Evolutionary conservation across 164 flowering plant genomes (phyloP), one percentile per base, ranked within the genome.

Genomic region (Dillenia suffruticosa): DNA sequence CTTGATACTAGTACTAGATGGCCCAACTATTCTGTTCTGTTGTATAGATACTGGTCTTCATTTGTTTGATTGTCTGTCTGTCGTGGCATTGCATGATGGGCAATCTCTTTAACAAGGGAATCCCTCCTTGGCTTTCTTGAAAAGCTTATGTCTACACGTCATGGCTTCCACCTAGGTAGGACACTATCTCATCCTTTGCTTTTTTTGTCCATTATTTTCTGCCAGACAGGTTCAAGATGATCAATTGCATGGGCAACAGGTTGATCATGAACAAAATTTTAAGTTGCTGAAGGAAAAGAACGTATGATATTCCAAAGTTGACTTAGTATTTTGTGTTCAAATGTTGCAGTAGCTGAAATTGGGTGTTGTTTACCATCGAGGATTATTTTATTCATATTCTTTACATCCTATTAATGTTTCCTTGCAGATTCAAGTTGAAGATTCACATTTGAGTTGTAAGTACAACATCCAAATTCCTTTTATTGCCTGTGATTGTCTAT

Each of bases 221-320:
- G 83, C 70, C 88, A 85, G 87, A 66, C 82, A 75, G 76, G 79
- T 49, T 59, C 71, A 58, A 61, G 74, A 79, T 51, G 70, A 73
- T 26, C 54, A 14, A 47, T 67, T 55, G 54, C 68, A 57, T 55
- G 59, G 46, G 60, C 40, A 63, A 66, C 74, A 58, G 46, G 64
- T 68, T 71, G 71, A 59, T 46, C 22, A 12, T 58, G 46, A 45
- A 9, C 66, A 61, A 15, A 63, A 58, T 52, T 54, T 19, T 40
- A 76, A 67, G 58, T 22, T 64, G 64, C 63, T 15, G 16, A 56
- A 62, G 48, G 74, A 60, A 49, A 59, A 63, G 43, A 70, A 47
- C 61, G 88, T 83, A 81, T 45, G 82, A 67, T 63, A 51, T 57
- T 53, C 26, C 55, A 46, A 51, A 56, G 54, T 9, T 70, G 55